phyloP scores from a whole-genome alignment of 768 basidiomycete genomes.

The Ramaria rubella region DNA sequence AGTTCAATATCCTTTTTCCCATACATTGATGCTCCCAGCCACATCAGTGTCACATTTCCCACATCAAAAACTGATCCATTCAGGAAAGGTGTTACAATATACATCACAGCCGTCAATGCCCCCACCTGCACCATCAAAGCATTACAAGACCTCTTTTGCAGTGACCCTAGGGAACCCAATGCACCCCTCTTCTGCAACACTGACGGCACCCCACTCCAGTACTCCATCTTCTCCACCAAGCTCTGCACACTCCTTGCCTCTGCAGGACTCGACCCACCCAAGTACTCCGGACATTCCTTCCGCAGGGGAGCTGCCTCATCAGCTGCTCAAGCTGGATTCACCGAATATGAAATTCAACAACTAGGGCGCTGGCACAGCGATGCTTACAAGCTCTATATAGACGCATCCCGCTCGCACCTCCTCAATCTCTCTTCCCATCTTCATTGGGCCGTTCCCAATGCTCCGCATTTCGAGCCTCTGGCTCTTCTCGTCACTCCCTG shows the following conservation, averaged over 20 bases:
- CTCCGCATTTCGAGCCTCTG: constrained; percentile 14
- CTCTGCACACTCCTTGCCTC: constrained; percentile 1
- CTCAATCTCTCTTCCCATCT: constrained; percentile 28
- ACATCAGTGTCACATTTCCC: constrained; percentile 22
- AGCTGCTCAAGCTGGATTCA: constrained; percentile 26
- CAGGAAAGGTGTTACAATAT: constrained; percentile 21
- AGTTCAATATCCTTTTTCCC: constrained; percentile 23
- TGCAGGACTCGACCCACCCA: constrained; percentile 7
- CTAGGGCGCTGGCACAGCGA: constrained; percentile 33
- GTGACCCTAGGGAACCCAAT: background rate
- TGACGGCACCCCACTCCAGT: constrained; percentile 8
- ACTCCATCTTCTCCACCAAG: constrained; percentile 1
- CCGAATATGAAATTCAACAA: constrained; percentile 32
- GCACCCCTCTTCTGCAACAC: constrained; percentile 9
- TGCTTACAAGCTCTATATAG: constrained; percentile 32
- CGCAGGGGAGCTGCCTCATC: constrained; percentile 22
- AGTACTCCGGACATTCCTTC: constrained; percentile 19
- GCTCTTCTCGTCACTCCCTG: constrained; percentile 10
- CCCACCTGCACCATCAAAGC: constrained; percentile 11
- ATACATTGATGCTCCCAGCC: constrained; percentile 14
- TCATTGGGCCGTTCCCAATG: constrained; percentile 21
- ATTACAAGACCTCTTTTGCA: constrained; percentile 10
- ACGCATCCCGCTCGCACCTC: constrained; percentile 19
- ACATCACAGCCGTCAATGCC: constrained; percentile 18
- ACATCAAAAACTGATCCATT: constrained; percentile 35